phyloP scores from a whole-genome alignment of 257 asterid genomes.

The Eucommia ulmoides region DNA sequence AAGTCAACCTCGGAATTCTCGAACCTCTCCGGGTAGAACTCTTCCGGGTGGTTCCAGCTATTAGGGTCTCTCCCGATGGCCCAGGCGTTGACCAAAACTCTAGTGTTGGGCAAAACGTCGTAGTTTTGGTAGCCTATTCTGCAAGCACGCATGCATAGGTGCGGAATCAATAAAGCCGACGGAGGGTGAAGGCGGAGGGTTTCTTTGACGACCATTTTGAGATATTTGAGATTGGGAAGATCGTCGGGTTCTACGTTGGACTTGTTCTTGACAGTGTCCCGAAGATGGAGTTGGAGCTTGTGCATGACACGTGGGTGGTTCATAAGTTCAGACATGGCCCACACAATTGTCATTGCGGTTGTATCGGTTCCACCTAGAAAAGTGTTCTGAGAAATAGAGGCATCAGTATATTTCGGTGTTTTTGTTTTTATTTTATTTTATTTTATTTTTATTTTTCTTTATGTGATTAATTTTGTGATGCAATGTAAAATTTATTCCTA shows the following conservation, averaged over 20 bases:
- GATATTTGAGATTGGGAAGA: conserved; percentile 8
- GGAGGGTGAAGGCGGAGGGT: conserved; percentile 27
- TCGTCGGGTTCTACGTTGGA: conserved; percentile 8
- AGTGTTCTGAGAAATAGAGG: conserved; percentile 9
- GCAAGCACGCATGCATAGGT: conserved; percentile 7
- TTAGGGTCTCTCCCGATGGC: conserved; percentile 15
- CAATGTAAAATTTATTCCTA: too few relatives aligned
- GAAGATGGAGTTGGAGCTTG: conserved; percentile 16
- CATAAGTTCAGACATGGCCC: conserved; percentile 19
- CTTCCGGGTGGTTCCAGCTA: conserved; percentile 13
- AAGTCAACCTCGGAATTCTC: conserved; percentile 5
- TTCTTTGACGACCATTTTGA: conserved; percentile 21
- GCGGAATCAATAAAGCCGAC: conserved; percentile 6
- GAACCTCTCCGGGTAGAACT: conserved; percentile 16
- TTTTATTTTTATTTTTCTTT: too few relatives aligned
- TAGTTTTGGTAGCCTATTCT: conserved; percentile 3
- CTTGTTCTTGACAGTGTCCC: conserved; percentile 9
- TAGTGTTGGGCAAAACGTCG: conserved; percentile 9
- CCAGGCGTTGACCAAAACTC: conserved; percentile 13
- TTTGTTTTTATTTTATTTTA: too few relatives aligned
- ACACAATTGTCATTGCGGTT: conserved; percentile 13
- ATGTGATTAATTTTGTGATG: too few relatives aligned
- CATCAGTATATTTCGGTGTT: too few relatives aligned
- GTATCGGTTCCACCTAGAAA: conserved; percentile 18
- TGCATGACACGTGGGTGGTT: conserved; percentile 12